Evolutionary conservation across 2,329 filamentous ascomycete species (phyloP), one percentile per base, ranked within the genome.

Genomic region (Tolypocladium tropicale): DNA sequence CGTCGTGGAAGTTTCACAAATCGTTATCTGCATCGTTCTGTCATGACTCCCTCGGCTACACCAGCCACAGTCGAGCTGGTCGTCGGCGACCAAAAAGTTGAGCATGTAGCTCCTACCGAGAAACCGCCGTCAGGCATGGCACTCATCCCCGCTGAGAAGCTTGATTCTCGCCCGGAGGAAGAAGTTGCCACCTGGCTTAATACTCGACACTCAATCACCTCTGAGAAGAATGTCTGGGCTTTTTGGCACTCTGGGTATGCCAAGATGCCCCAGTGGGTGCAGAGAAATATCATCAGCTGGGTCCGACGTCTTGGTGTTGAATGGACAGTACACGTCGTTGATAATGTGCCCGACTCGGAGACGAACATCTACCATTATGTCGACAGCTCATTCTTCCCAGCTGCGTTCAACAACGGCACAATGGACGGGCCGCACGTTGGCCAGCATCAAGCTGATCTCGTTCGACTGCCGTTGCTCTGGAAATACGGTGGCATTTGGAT

Each of bases 401-500:
- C 73, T 16, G 62, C 72, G 0, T 74, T 78, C 55, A 69, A 74
- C 30, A 67, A 74, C 12, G 63, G 68, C 34, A 72, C 67, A 0
- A 78, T 79, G 73, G 67, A 70, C 14, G 76, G 77, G 0, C 70
- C 71, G 0, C 70, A 71, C 54, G 65, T 68, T 1, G 76, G 72
- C 1, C 69, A 68, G 1, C 78, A 81, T 58, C 71, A 69, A 1
- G 74, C 74, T 3, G 78, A 81, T 54, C 66, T 80, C 1, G 64
- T 80, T 6, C 72, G 78, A 0, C 67, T 76, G 0, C 68, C 74
- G 0, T 61, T 74, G 3, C 56, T 78, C 2, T 72, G 68, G 54
- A 61, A 70, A 7, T 67, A 76, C 34, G 76, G 74, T 0, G 75
- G 75, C 0, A 65, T 74, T 2, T 77, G 70, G 67, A 69, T 77